A percentile compares a stretch with the other conserved stretches of the same genome.
Conservation (phyloP, 108 stramenopile genomes). For the Hondaea fermentalgiana region DNA sequence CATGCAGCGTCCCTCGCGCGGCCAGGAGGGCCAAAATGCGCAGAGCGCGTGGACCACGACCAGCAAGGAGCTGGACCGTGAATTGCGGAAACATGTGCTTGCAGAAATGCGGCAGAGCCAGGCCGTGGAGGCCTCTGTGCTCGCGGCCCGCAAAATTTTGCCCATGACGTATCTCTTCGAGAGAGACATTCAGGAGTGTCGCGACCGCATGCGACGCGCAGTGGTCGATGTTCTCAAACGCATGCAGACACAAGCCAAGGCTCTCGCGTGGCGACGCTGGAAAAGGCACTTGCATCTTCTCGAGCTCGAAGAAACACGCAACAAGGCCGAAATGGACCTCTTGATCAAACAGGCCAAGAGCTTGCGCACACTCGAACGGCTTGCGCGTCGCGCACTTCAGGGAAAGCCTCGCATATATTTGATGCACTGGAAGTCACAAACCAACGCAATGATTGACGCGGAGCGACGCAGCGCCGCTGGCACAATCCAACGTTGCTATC, state of each 20-base stretch:
- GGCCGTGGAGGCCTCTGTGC: neutral
- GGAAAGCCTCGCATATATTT: neutral
- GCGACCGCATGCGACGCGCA: conserved; percentile 3
- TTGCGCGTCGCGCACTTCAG: neutral
- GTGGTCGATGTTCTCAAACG: neutral
- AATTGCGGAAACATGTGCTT: neutral
- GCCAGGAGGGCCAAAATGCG: too few relatives aligned
- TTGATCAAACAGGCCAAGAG: neutral
- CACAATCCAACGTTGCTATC: neutral
- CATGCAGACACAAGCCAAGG: neutral
- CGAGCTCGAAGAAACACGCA: neutral
- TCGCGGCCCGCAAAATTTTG: neutral
- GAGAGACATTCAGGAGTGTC: neutral
- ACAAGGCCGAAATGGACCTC: neutral
- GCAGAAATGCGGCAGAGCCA: neutral
- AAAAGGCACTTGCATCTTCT: neutral
- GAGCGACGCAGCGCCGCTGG: neutral
- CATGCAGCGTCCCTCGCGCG: too few relatives aligned
- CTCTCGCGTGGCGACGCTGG: neutral
- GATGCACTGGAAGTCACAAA: neutral
- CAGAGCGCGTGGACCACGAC: too few relatives aligned
- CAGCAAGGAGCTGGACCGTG: neutral
- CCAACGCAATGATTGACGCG: too few relatives aligned
- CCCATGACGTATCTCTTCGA: neutral
- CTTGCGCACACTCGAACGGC: neutral